Evolutionary conservation across 192 early-diverging fungal species (phyloP), one percentile per base, ranked within the genome.

Genomic region (Coemansia sp.): DNA sequence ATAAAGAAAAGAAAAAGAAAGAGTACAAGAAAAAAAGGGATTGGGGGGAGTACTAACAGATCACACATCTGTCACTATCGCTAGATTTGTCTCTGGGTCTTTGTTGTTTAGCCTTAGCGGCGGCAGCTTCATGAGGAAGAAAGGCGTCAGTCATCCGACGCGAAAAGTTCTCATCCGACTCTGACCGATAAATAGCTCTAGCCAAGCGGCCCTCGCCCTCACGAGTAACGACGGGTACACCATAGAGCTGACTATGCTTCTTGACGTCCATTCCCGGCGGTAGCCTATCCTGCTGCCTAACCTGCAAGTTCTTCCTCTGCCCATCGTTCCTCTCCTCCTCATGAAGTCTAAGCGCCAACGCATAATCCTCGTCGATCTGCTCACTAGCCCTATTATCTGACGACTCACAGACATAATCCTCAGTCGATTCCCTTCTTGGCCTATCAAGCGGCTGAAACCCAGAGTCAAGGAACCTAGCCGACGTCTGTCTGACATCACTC

Each of bases 381-480:
- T 55, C 44, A 2, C 65, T 55, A 1, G 49, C 66, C 49, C 44
- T 42, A 9, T 57, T 42, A 9, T 57, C 43, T 10, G 67, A 60
- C 20, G 43, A 13, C 44, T 77, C 65, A 12, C 41, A 49, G 31
- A 46, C 72, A 72, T 80, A 77, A 59, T 80, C 75, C 16, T 38
- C 63, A 9, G 68, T 61, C 33, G 33, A 1, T 36, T 63, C 40
- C 38, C 61, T 63, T 3, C 61, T 63, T 3, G n/a, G 51, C 3
- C 15, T 10, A 33, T 24, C 31, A 18, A 77, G 40, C 18, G 66
- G 64, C 4, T 41, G 27, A 65, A 93, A 92, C 34, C 74, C 55
- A 33, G 88, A 85, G 57, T 91, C 88, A 16, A 89, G 67, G 52
- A 94, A 94, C 63, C 83, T 75, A 2, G 90, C 87, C 16, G 84